phyloP scores from a whole-genome alignment of 75 land plant species.

The Ceratopteris richardii region DNA sequence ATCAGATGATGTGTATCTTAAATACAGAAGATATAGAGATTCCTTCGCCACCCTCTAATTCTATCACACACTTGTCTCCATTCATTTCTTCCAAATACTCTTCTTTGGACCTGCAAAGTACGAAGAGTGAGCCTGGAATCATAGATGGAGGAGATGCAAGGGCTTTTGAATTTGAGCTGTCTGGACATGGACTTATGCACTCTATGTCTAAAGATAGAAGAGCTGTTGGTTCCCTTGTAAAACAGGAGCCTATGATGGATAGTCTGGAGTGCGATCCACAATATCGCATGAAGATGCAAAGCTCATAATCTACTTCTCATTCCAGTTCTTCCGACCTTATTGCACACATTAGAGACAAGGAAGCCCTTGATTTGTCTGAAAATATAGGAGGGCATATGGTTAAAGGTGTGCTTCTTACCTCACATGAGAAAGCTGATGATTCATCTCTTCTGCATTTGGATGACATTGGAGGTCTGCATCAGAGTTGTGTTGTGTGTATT shows the following conservation, averaged over 20 bases:
- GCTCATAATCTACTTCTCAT: conserved; percentile 7
- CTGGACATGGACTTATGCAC: neutral
- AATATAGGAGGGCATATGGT: no score
- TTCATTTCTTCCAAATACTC: no score
- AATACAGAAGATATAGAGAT: no score
- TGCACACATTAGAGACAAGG: neutral
- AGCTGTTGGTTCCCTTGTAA: no score
- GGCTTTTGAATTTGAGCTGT: neutral
- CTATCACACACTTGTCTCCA: no score
- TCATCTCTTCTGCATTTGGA: neutral
- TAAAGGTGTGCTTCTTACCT: neutral
- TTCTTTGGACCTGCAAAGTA: no score
- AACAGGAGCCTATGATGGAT: no score
- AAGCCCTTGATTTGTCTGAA: neutral
- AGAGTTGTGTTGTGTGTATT: no score
- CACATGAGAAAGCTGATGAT: neutral
- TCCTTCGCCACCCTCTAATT: conserved; percentile 1
- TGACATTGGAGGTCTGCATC: no score
- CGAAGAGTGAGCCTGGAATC: no score
- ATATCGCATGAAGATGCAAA: neutral
- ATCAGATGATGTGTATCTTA: conserved; percentile 26
- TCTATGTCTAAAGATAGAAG: neutral
- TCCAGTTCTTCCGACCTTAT: neutral
- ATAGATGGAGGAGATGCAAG: neutral
- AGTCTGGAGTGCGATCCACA: no score